phyloP scores from a whole-genome alignment of 257 asterid genomes.

The Rehmannia glutinosa region DNA sequence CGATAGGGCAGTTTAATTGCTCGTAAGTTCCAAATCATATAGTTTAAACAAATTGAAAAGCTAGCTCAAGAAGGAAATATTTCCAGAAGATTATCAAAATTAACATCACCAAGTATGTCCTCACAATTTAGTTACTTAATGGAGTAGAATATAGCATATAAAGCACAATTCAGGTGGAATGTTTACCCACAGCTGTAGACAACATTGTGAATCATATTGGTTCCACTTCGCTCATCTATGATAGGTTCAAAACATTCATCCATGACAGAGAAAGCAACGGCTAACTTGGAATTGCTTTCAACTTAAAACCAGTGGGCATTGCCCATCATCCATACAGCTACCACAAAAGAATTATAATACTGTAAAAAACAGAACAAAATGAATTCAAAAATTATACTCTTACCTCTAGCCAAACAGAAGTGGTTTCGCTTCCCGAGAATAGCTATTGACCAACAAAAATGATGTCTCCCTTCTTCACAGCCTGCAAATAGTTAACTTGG shows the following conservation, averaged over 20 bases:
- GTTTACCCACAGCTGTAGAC: slow-evolving; percentile 66
- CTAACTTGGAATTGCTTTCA: slow-evolving; percentile 59
- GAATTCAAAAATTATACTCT: background rate
- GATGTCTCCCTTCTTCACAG: slow-evolving; percentile 88
- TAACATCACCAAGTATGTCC: slow-evolving; percentile 3
- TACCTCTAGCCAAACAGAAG: slow-evolving; percentile 97
- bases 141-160: background rate
- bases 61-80: background rate
- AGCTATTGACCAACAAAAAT: slow-evolving; percentile 87
- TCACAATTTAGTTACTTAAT: slow-evolving; percentile 4
- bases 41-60: slow-evolving; percentile 2
- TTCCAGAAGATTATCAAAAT: background rate
- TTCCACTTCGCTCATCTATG: slow-evolving; percentile 57
- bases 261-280: slow-evolving; percentile 58
- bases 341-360: background rate
- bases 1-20: too few species aligned
- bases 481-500: slow-evolving; percentile 63
- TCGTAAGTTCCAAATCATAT: slow-evolving; percentile 1
- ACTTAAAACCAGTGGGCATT: too few species aligned
- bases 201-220: slow-evolving; percentile 58
- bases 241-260: slow-evolving; percentile 64
- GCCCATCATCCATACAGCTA: too few species aligned
- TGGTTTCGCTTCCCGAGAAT: slow-evolving; percentile 93
- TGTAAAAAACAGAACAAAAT: background rate
- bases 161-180: slow-evolving; percentile 10